Base-by-base conservation (phyloP, 352 stramenopile genomes). In the Pythium monospermum region DNA sequence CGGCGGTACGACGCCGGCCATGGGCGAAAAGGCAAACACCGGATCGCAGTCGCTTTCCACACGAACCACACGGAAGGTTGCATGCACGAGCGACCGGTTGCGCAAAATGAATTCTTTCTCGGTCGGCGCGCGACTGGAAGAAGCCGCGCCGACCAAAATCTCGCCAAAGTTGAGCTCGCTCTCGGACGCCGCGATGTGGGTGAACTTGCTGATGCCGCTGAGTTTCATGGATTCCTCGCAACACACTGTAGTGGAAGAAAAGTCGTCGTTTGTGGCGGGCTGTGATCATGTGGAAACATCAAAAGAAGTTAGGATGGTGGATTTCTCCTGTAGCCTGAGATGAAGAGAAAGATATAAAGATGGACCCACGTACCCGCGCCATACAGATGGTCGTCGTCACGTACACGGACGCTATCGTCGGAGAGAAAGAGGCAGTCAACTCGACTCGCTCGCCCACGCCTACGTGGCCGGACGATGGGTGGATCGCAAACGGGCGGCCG, bases 61-160 rank as follows among this genome's bases (percentile, higher is more conserved):
- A 10, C 72, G 73, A 47, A 64, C 44, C 26, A 94, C 72, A 21
- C 51, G 54, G 37, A 96, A 96, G 28, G 53, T 83, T 7, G 91
- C 90, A 22, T 72, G 87, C 22, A 98, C 90, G 38, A 96, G 83
- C 37, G 85, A 95, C 19, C 87, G 80, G 47, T 98, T 98, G 25
- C 73, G 68, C 16, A 98, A 60, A 12, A 95, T 68, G 43, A 98
- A 83, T 48, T 92, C 84, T 23, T 79, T 82, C 42, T 90, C 76
- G 0, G 69, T 88, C 18, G 71, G 62, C n/a, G 66, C 57, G 8
- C 68, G 67, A 26, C 49, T 57, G 1, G 63, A 75, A 31, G 72
- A 73, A 0, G 62, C 38, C 0, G 71, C 68, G n/a, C 71, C 77
- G n/a, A 94, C 72, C 12, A 95, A 51, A 19, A 92, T 66, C 10